These are phyloP conservation scores for Aspergillus proliferans DNA, from an alignment of 2,329 filamentous ascomycete species.

Conservation along the genomic window DNA sequence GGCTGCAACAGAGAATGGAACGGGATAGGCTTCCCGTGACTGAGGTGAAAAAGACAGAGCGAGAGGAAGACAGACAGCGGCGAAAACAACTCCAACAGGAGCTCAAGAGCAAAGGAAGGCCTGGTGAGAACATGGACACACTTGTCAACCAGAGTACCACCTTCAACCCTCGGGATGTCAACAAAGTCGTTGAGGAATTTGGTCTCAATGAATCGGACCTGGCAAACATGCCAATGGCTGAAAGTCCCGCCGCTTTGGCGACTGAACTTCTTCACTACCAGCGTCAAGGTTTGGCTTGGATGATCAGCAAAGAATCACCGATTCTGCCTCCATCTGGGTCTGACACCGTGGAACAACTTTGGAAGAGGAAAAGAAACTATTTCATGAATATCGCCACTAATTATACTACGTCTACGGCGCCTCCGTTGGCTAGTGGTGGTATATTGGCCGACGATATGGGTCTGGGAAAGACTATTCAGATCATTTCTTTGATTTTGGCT, in stretches of 20 bases:
- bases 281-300: conserved; percentile 71
- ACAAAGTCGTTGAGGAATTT: conserved; percentile 62
- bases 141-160: conserved; percentile 61
- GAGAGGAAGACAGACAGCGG: conserved; percentile 33
- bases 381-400: conserved; percentile 68
- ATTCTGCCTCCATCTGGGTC: conserved; percentile 54
- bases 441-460: conserved; percentile 93
- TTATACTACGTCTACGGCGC: conserved; percentile 54
- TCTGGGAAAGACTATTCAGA: conserved; percentile 79
- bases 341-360: conserved; percentile 65
- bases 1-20: conserved; percentile 58
- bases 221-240: conserved; percentile 63
- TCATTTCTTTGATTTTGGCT: conserved; percentile 70
- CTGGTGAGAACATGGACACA: conserved; percentile 50
- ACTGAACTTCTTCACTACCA: conserved; percentile 75
- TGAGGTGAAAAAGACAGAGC: conserved; percentile 50
- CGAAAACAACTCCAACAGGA: conserved; percentile 50
- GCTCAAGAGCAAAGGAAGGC: conserved; percentile 41
- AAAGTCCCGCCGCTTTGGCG: conserved; percentile 59
- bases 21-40: conserved; percentile 56
- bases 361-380: conserved; percentile 53
- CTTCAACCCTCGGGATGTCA: conserved; percentile 60
- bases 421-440: conserved; percentile 67
- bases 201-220: conserved; percentile 66
- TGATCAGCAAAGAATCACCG: conserved; percentile 69